Conservation (phyloP, 345 rosid species). For the Linum trigynum region DNA sequence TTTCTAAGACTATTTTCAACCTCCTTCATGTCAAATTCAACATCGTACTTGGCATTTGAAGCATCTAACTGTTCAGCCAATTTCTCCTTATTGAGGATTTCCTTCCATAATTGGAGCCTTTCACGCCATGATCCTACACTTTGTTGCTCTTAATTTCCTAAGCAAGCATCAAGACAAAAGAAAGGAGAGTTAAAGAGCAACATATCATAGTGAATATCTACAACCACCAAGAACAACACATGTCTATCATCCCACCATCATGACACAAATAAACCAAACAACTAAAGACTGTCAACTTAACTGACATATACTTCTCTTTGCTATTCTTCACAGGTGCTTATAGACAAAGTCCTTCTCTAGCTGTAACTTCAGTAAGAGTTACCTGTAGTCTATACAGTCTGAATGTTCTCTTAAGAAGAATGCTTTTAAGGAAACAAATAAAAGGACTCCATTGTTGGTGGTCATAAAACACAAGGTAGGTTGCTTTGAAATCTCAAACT, state of each 20-base stretch:
- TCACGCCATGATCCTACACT: conserved; percentile 59
- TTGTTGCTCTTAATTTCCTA: conserved; percentile 38
- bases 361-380: neutral
- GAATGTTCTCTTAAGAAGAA: neutral
- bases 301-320: neutral
- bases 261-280: neutral
- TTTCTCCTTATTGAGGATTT: conserved; percentile 57
- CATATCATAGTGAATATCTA: neutral
- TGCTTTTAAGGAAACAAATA: neutral
- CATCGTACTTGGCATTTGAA: conserved; percentile 58
- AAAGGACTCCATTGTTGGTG: neutral
- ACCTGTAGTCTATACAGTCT: neutral
- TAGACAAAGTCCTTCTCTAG: neutral
- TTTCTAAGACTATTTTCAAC: conserved; percentile 88
- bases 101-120: conserved; percentile 68
- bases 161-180: conserved; percentile 12
- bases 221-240: neutral
- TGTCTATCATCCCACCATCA: neutral
- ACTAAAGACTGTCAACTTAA: neutral
- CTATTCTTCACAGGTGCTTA: neutral
- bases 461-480: neutral
- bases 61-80: conserved; percentile 54
- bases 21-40: conserved; percentile 94
- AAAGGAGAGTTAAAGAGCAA: neutral
- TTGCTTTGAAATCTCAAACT: neutral